These are phyloP conservation scores for Aspergillus intermedius DNA, from an alignment of 2,329 filamentous ascomycete genomes.

Conservation along the genomic window DNA sequence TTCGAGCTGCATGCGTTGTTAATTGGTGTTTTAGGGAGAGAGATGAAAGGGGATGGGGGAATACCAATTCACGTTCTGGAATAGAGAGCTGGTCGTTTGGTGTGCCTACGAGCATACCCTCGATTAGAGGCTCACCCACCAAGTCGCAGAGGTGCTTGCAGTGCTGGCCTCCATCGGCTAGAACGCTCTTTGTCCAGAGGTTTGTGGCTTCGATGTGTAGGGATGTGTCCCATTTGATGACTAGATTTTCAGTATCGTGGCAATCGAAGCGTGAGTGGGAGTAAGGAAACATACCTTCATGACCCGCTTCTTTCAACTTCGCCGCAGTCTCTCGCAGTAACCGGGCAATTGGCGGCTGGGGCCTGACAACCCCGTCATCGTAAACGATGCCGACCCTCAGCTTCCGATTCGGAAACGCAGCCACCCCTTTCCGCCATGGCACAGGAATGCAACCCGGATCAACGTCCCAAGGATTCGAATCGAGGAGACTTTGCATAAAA, in stretches of 20 bases:
- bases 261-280: not conserved
- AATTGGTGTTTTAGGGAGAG: not conserved
- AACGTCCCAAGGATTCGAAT: slow-evolving; percentile 17
- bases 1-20: slow-evolving; percentile 10
- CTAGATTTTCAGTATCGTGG: slow-evolving; percentile 3
- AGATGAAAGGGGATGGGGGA: too few relatives aligned
- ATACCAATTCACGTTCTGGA: slow-evolving; percentile 17
- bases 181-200: slow-evolving; percentile 24
- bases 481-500: slow-evolving; percentile 22
- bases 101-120: slow-evolving; percentile 28
- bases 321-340: slow-evolving; percentile 46
- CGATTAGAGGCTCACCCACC: slow-evolving; percentile 23
- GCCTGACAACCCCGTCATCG: slow-evolving; percentile 54
- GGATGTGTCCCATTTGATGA: slow-evolving; percentile 26
- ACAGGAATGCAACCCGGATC: slow-evolving; percentile 39
- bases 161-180: slow-evolving; percentile 25
- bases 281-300: slow-evolving; percentile 28
- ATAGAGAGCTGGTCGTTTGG: slow-evolving; percentile 16
- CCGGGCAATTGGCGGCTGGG: slow-evolving; percentile 53
- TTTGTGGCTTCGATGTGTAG: slow-evolving; percentile 17
- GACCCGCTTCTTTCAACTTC: slow-evolving; percentile 53
- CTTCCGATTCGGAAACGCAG: slow-evolving; percentile 30
- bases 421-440: slow-evolving; percentile 19
- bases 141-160: slow-evolving; percentile 19
- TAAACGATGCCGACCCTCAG: slow-evolving; percentile 55